Evolutionary conservation across 176 grass and related monocot species (phyloP), one percentile per base, ranked within the genome.

Genomic region (Leersia perrieri): DNA sequence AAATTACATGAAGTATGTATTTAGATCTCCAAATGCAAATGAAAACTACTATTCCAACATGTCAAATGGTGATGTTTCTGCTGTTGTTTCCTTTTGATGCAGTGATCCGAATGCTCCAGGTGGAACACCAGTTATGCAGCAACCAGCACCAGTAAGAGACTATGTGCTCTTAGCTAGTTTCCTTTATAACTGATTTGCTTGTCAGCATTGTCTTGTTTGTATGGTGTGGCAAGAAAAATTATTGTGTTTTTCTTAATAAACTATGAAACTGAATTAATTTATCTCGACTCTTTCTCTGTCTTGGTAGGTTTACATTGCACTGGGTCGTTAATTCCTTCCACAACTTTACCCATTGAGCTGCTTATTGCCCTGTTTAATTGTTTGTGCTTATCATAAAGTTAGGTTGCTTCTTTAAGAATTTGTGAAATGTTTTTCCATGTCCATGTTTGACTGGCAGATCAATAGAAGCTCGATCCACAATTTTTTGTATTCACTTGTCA

Each of bases 1-100:
- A 71, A 97, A 97, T 86, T 97, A 97, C 71, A 97, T 97, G 91
- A 92, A 88, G 94, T 97, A 91, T 63, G 91, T 63, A 26, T 63
- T 72, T 33, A 27, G 70, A 30, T 53, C 62, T 22, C 20, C 38
- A 49, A n/a, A 68, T 45, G 60, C 22, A 79, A 65, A 18, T 60
- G 39, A 66, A 68, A 20, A 30, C 18, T 13, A 79, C 9, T 44
- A 61, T 60, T 83, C 22, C 7, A 34, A 63, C 40, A 11, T 76
- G 39, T 51, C 12, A 29, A 60, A 69, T 67, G 15, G 18, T 84
- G 34, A 81, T 27, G 38, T 41, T 87, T 74, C 33, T 61, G 3
- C 14, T 45, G 15, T 84, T 62, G 53, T 84, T 58, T 74, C 9
- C 22, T 58, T 88, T 49, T 72, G 8, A 74, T 87, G 91, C 86